Evolutionary conservation across 129 eudicot species (phyloP).

Genomic region (Dittrichia graveolens): DNA sequence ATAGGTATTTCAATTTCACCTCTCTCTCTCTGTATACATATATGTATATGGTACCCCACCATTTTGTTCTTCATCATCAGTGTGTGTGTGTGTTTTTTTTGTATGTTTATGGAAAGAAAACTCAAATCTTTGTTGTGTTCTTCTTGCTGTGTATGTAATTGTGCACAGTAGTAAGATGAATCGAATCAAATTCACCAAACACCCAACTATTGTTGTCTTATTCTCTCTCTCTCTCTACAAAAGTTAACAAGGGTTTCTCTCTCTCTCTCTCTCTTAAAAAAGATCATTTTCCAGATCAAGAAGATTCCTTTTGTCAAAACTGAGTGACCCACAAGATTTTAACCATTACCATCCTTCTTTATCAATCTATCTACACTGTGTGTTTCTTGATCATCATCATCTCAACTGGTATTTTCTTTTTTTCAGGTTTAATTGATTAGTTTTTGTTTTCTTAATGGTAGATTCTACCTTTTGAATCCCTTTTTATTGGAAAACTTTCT

Average conservation of each 20-base stretch:
- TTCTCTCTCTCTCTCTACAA: slow-evolving; percentile 9
- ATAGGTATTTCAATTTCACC: slow-evolving; percentile 15
- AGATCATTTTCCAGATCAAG: slow-evolving; percentile 29
- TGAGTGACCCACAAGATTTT: slow-evolving; percentile 38
- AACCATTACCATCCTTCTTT: slow-evolving; percentile 3
- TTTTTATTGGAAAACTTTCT: slow-evolving; percentile 1
- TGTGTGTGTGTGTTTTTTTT: background rate
- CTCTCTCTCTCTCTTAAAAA: background rate
- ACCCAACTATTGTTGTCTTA: slow-evolving; percentile 21
- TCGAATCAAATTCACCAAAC: slow-evolving; percentile 13
- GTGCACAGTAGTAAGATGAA: slow-evolving; percentile 11
- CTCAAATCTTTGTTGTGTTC: slow-evolving; percentile 23
- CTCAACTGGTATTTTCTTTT: slow-evolving; percentile 20
- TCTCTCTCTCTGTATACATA: slow-evolving; percentile 11
- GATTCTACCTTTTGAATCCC: slow-evolving; percentile 25
- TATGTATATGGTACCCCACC: slow-evolving; percentile 1
- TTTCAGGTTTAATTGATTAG: background rate
- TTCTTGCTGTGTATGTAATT: slow-evolving; percentile 26
- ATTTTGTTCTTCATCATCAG: slow-evolving; percentile 3
- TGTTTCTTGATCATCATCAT: slow-evolving; percentile 23
- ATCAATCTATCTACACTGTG: slow-evolving; percentile 25
- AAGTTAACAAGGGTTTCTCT: background rate
- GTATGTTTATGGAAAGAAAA: slow-evolving; percentile 7
- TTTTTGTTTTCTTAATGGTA: slow-evolving; percentile 17
- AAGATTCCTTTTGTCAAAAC: slow-evolving; percentile 30